phyloP scores from a whole-genome alignment of 208 protist species.

The Strigomonas galati region DNA sequence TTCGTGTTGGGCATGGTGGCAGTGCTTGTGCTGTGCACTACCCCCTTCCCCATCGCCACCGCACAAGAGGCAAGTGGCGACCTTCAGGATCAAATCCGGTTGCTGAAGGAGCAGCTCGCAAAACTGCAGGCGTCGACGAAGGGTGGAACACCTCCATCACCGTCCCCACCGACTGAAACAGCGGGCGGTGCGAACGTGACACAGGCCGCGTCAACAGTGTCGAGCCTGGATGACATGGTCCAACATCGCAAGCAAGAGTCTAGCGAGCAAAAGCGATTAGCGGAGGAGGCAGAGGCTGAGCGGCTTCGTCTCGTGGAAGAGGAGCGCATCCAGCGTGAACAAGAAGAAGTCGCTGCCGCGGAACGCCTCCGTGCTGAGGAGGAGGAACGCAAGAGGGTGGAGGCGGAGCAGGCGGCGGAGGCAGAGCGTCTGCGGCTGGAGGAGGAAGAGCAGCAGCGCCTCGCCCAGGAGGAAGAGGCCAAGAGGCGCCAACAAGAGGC shows the following conservation, averaged over 20 bases:
- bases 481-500: not conserved
- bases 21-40: too few species aligned
- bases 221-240: not conserved
- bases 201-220: not conserved
- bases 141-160: too few species aligned
- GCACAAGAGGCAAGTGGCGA: too few species aligned
- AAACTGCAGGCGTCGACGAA: not conserved
- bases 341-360: not conserved
- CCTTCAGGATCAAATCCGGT: not conserved
- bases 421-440: slow-evolving; percentile 1
- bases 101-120: not conserved
- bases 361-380: not conserved
- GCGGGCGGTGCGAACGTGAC: not conserved
- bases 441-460: not conserved
- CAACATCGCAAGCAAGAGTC: not conserved
- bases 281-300: not conserved
- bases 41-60: too few species aligned
- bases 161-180: not conserved
- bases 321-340: not conserved
- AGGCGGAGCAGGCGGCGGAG: not conserved
- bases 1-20: too few species aligned
- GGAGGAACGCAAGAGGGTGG: not conserved
- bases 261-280: too few species aligned
- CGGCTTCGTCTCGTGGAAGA: not conserved
- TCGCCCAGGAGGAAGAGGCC: not conserved